Percentiles rank a stretch among this genome's conserved stretches.
These are phyloP conservation scores for Nissolia schottii DNA, from an alignment of 306 rosid genomes.

Conservation along the genomic window DNA sequence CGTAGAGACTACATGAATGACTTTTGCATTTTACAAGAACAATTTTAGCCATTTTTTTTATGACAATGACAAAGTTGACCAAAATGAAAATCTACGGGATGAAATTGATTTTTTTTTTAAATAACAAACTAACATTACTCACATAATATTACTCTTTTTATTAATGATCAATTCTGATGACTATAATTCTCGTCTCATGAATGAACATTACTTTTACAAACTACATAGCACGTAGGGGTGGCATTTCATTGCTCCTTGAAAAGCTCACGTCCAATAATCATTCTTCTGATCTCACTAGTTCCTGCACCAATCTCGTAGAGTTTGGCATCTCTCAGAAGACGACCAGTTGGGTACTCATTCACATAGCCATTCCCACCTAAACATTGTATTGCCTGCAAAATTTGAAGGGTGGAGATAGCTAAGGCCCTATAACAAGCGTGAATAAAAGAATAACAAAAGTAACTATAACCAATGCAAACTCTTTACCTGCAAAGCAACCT, in stretches of 20 bases:
- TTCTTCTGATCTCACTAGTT: constrained; percentile 88
- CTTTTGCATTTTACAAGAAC: no score
- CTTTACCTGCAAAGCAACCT: constrained; percentile 86
- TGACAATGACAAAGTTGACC: no score
- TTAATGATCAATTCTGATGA: background rate
- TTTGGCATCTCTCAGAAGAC: constrained; percentile 85
- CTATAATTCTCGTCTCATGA: constrained; percentile 16
- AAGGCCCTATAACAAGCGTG: background rate
- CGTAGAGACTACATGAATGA: no score
- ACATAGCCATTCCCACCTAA: constrained; percentile 97
- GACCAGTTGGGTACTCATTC: constrained; percentile 82
- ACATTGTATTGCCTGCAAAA: constrained; percentile 76
- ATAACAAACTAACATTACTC: no score
- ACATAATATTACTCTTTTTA: background rate
- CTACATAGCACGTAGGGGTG: background rate
- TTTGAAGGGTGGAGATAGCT: constrained; percentile 4
- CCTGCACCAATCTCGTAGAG: constrained; percentile 90
- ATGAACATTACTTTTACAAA: constrained; percentile 8
- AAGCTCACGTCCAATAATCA: constrained; percentile 89
- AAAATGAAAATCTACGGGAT: no score
- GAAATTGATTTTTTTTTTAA: no score
- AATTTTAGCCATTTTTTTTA: no score
- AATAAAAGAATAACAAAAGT: background rate
- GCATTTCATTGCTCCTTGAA: constrained; percentile 59
- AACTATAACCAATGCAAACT: background rate